Conservation (phyloP, 2,329 filamentous ascomycete species). For the Teratosphaeria destructans region DNA sequence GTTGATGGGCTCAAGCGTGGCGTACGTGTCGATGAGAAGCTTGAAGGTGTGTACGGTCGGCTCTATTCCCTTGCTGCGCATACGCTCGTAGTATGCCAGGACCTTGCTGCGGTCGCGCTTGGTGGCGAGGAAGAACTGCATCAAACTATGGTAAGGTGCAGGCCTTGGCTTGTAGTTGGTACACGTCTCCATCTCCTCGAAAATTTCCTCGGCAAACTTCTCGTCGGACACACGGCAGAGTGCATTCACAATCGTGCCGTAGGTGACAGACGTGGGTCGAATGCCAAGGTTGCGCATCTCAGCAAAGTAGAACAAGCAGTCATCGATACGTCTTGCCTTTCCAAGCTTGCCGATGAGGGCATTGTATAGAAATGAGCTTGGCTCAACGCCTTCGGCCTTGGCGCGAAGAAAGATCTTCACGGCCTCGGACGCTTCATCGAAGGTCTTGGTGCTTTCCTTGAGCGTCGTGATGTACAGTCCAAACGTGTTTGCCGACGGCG, state of each 20-base stretch:
- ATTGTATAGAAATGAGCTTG: conserved; percentile 95
- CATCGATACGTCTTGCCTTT: conserved; percentile 93
- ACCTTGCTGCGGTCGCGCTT: conserved; percentile 95
- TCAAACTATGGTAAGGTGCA: conserved; percentile 97
- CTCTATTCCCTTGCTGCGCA: conserved; percentile 75
- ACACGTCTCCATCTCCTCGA: conserved; percentile 98
- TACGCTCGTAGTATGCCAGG: conserved; percentile 85
- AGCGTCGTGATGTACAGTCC: conserved; percentile 98
- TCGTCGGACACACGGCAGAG: conserved; percentile 95
- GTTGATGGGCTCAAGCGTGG: conserved; percentile 82
- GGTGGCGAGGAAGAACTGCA: conserved; percentile 97
- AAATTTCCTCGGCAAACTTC: conserved; percentile 93
- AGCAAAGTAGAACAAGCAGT: conserved; percentile 94
- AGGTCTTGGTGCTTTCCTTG: conserved; percentile 94
- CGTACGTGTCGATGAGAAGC: conserved; percentile 88
- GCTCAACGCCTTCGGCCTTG: conserved; percentile 86
- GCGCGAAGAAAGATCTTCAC: conserved; percentile 95
- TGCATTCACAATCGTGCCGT: conserved; percentile 95
- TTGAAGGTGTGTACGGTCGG: conserved; percentile 97
- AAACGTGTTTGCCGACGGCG: conserved; percentile 93
- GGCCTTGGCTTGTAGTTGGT: conserved; percentile 97
- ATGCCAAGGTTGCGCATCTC: conserved; percentile 93
- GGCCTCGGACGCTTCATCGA: conserved; percentile 92
- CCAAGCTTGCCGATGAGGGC: conserved; percentile 96
- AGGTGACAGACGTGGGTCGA: conserved; percentile 92